phyloP scores from a whole-genome alignment of 2,329 filamentous ascomycete species.

The Eutypella sp. region DNA sequence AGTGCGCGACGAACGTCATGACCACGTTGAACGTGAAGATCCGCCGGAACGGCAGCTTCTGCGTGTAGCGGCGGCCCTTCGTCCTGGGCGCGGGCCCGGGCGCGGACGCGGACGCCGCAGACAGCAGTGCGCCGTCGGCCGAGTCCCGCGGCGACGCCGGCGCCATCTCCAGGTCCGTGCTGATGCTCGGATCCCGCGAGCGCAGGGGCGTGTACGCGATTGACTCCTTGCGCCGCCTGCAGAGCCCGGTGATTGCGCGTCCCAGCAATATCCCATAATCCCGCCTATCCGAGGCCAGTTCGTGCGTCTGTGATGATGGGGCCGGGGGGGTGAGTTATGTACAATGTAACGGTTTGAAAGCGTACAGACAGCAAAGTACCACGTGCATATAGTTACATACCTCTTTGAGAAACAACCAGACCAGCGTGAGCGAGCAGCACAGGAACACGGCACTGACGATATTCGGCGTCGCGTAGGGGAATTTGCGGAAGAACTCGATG shows the following conservation, averaged over 20 bases:
- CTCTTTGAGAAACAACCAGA: constrained; percentile 50
- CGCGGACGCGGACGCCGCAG: no score
- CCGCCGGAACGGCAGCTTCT: constrained; percentile 45
- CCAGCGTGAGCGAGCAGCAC: constrained; percentile 34
- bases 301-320: constrained; percentile 38
- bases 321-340: no score
- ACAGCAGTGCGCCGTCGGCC: constrained; percentile 6
- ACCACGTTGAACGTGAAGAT: constrained; percentile 53
- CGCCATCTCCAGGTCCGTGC: constrained; percentile 26
- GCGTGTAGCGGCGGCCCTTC: constrained; percentile 39
- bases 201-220: constrained; percentile 31
- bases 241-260: constrained; percentile 24
- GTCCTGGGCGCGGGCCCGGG: no score
- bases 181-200: constrained; percentile 23
- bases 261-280: constrained; percentile 41
- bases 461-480: constrained; percentile 52
- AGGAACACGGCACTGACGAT: constrained; percentile 47
- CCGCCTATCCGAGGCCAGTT: constrained; percentile 34
- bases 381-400: constrained; percentile 19
- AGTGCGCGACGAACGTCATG: constrained; percentile 57
- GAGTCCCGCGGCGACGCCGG: constrained; percentile 15
- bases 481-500: constrained; percentile 40
- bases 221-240: constrained; percentile 18
- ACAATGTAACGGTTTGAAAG: no score
- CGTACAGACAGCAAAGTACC: neutral